A percentile compares a stretch with the other conserved stretches of the same genome.
Evolutionary conservation across 1,139 yeast genomes (phyloP).

Genomic region (Yamadazyma mexicana): DNA sequence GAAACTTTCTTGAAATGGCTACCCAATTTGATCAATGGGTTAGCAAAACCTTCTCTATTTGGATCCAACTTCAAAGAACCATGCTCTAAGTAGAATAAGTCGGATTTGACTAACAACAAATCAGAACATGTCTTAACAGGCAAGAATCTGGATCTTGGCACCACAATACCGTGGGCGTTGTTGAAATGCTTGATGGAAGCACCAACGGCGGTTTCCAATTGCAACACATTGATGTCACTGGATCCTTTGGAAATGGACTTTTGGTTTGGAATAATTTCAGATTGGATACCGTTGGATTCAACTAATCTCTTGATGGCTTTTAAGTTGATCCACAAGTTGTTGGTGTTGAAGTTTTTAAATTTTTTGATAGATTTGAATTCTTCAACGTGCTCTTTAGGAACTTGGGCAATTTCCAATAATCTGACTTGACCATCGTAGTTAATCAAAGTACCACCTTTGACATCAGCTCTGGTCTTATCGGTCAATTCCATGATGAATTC

Average conservation of each 20-base stretch:
- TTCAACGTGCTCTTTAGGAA: constrained; percentile 97
- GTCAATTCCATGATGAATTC: constrained; percentile 98
- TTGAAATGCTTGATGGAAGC: constrained; percentile 97
- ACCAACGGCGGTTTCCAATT: constrained; percentile 98
- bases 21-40: constrained; percentile 94
- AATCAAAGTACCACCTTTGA: constrained; percentile 97
- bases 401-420: constrained; percentile 96
- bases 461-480: constrained; percentile 98
- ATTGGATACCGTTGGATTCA: constrained; percentile 76
- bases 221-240: constrained; percentile 80
- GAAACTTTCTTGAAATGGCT: constrained; percentile 94
- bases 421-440: constrained; percentile 95
- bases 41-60: constrained; percentile 79
- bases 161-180: constrained; percentile 97
- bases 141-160: constrained; percentile 95
- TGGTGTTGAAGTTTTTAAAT: constrained; percentile 96
- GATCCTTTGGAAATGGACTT: constrained; percentile 80
- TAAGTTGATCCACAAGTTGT: constrained; percentile 95
- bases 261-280: constrained; percentile 94
- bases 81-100: constrained; percentile 84
- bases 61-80: constrained; percentile 88
- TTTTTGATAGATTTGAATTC: constrained; percentile 97
- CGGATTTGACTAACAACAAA: constrained; percentile 92
- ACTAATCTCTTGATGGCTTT: constrained; percentile 92
- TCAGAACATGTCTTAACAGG: constrained; percentile 98